Evolutionary conservation across 169 alveolate genomes (phyloP).

Genomic region (Plasmodium vinckei): DNA sequence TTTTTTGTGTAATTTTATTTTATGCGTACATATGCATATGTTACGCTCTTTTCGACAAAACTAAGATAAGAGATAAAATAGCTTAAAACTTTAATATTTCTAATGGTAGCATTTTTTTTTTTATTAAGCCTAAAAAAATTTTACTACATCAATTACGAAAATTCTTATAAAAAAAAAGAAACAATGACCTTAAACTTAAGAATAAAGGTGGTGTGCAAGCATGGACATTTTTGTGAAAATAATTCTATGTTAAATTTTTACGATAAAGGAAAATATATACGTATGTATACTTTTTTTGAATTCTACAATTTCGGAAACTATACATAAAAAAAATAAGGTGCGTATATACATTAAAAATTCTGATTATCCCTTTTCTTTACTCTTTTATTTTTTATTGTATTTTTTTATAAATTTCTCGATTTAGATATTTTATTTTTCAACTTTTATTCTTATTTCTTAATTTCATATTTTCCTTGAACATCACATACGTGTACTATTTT

Average conservation of each 20-base stretch:
- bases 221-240: constrained; percentile 10
- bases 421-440: constrained; percentile 17
- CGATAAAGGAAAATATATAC: constrained; percentile 29
- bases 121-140: neutral
- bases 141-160: neutral
- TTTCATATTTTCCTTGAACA: constrained; percentile 31
- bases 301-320: constrained; percentile 46
- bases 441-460: constrained; percentile 16
- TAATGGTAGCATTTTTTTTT: constrained; percentile 9
- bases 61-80: constrained; percentile 34
- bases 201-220: constrained; percentile 50
- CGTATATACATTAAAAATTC: constrained; percentile 57
- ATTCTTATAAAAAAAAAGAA: neutral
- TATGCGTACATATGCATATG: neutral
- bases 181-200: neutral
- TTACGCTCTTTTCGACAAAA: constrained; percentile 22
- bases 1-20: constrained; percentile 17
- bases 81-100: constrained; percentile 16
- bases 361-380: constrained; percentile 12
- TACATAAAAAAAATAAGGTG: constrained; percentile 62
- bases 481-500: neutral
- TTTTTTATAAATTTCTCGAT: constrained; percentile 35
- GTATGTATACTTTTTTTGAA: constrained; percentile 19
- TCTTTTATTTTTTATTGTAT: constrained; percentile 13
- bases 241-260: constrained; percentile 62